These are phyloP conservation scores for Alisma plantagoaquatica DNA, from an alignment of 106 monocot genomes.

Conservation along the genomic window DNA sequence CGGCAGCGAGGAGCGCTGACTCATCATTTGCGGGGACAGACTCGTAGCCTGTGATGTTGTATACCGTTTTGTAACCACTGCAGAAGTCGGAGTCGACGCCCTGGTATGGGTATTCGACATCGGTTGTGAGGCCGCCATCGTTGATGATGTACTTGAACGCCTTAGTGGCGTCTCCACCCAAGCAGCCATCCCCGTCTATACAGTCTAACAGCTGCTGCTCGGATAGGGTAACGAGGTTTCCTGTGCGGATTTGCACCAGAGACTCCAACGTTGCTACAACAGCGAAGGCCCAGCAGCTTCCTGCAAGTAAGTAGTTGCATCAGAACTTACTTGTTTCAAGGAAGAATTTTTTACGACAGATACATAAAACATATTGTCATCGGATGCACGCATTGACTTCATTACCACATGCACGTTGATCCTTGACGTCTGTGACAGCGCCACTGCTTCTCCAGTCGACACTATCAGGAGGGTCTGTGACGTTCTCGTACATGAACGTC, in stretches of 20 bases:
- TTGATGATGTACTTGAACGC: background rate
- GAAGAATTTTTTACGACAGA: too few relatives aligned
- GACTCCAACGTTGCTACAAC: constrained; percentile 5
- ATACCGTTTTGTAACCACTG: background rate
- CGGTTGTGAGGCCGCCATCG: background rate
- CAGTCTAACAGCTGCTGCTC: constrained; percentile 12
- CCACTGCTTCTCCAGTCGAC: constrained; percentile 25
- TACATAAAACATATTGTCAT: too few relatives aligned
- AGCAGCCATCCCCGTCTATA: background rate
- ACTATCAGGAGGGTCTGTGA: background rate
- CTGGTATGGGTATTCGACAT: background rate
- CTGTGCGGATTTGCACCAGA: background rate
- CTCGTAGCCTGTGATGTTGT: background rate
- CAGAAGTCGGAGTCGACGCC: background rate
- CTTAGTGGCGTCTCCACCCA: background rate
- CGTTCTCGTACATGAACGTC: background rate
- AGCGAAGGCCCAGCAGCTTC: constrained; percentile 7
- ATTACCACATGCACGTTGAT: too few relatives aligned
- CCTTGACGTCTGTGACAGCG: constrained; percentile 24
- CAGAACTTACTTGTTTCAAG: too few relatives aligned
- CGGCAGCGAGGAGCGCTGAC: background rate
- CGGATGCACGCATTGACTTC: too few relatives aligned
- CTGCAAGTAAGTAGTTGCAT: too few relatives aligned
- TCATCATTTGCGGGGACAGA: background rate
- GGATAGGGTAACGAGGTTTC: background rate